Base-by-base conservation (phyloP, 1,139 yeast species). In the Candida sp. region DNA sequence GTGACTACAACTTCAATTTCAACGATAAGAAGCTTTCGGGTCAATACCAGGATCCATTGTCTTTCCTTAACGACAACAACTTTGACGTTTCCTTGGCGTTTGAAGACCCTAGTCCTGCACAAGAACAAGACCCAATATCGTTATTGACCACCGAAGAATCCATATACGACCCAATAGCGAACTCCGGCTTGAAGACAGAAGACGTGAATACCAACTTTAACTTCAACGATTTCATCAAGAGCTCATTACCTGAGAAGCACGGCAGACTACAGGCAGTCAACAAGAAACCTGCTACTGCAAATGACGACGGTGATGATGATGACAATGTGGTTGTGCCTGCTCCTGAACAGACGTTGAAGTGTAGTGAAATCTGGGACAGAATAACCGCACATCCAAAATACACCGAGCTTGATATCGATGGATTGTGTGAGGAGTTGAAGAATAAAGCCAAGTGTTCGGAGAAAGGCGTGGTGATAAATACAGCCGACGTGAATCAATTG, bases 321-420 rank as follows among this genome's bases (percentile, higher is more conserved):
- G 70, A 66, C 26, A 58, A 64, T 27, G 67, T 61, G 44, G 65
- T 65, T 34, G 73, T 65, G 6, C 71, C 72, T 8, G 72, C 72
- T 8, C 68, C 87, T 63, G 68, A 73, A 68, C 45, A 75, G 68
- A 61, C 71, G 2, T 62, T 65, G 56, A 63, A 84, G 63, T 94
- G 99, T 68, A 85, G 96, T 0, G 98, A 92, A 61, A 88, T 93
- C 25, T 94, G 99, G 99, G 98, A 93, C 67, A 82, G 98, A 63
- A 89, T 94, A 39, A 90, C 97, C 3, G 74, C 96, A 12, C 98
- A 94, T 76, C 98, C 99, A 34, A 85, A 88, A 66, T 94, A 93
- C 69, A 85, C 96, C 5, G 97, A 93, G 54, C 78, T 94, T 51
- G 98, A 94, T 69, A 92, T 94, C 57, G 98, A 93, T 66, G 96